A percentile compares a stretch with the other conserved stretches of the same genome.
Conservation (phyloP, 1,284 basidiomycete species). For the Thelephora terrestris region DNA sequence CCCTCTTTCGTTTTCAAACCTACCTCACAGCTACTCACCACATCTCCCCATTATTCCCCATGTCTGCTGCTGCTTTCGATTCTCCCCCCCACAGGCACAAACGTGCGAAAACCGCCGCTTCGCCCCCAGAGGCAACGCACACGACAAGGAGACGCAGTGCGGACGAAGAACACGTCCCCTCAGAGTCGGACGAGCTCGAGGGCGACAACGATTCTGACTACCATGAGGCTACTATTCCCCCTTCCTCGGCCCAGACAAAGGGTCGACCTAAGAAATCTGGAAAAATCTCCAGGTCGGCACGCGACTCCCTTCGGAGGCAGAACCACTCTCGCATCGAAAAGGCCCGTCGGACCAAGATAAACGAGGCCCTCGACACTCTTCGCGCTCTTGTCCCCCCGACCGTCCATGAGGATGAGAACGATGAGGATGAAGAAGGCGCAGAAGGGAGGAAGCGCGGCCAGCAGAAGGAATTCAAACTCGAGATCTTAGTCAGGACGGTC, state of each 20-base stretch:
- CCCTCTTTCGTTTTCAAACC: no score
- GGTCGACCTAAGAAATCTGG: slow-evolving; percentile 65
- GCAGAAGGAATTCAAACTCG: slow-evolving; percentile 73
- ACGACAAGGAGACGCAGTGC: no score
- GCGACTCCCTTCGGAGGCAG: slow-evolving; percentile 68
- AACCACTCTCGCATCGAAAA: slow-evolving; percentile 82
- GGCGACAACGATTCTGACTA: slow-evolving; percentile 16
- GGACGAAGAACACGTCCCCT: slow-evolving; percentile 1
- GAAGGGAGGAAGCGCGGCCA: slow-evolving; percentile 24
- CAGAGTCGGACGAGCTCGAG: slow-evolving; percentile 16
- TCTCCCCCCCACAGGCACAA: no score
- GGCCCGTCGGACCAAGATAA: slow-evolving; percentile 73
- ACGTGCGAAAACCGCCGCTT: no score
- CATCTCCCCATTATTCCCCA: no score
- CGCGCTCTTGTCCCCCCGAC: slow-evolving; percentile 43
- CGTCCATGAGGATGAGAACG: slow-evolving; percentile 16
- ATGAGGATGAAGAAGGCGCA: slow-evolving; percentile 19
- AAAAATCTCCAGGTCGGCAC: slow-evolving; percentile 54
- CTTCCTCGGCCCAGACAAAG: slow-evolving; percentile 10
- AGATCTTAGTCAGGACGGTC: slow-evolving; percentile 67
- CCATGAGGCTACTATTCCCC: slow-evolving; percentile 13
- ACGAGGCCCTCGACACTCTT: slow-evolving; percentile 62
- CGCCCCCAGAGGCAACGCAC: no score
- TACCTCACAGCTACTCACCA: no score
- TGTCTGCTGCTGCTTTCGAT: no score